Percentiles rank a stretch among this genome's conserved stretches.
Conservation (phyloP, 768 basidiomycete species). For the Amanita rubescens region DNA sequence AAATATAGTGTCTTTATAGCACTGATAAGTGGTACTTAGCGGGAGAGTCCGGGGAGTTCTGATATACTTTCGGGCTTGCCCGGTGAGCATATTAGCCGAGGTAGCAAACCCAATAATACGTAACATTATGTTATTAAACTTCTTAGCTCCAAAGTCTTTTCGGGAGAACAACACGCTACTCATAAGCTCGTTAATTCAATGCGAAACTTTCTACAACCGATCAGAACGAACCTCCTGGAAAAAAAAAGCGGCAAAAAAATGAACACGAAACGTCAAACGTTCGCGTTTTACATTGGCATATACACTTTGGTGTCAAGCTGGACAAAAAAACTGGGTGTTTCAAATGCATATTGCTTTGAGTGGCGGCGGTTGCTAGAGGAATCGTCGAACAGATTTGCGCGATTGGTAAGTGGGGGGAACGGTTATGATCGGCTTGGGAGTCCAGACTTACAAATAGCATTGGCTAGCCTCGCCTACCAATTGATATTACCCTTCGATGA, state of each 20-base stretch:
- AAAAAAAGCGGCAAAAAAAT: not conserved
- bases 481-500: not conserved
- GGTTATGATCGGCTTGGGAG: not conserved
- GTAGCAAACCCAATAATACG: not conserved
- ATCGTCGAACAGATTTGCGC: not conserved
- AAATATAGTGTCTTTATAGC: not conserved
- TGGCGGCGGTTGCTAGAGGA: not conserved
- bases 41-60: not conserved
- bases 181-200: not conserved
- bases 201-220: not conserved
- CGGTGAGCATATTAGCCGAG: not conserved
- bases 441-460: not conserved
- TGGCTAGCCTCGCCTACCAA: too few species aligned
- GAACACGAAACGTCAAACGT: not conserved
- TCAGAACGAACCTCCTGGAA: not conserved
- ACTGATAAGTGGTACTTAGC: too few species aligned
- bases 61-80: not conserved
- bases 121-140: not conserved
- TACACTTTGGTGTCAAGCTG: too few species aligned
- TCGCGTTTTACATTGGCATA: not conserved
- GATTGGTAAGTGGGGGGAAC: constrained; percentile 3
- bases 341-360: not conserved
- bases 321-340: not conserved
- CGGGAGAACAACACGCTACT: too few species aligned
- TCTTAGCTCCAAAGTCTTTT: too few species aligned